These are phyloP conservation scores for Lipomyces chichibuensis DNA, from an alignment of 805 yeast species.

Conservation along the genomic window DNA sequence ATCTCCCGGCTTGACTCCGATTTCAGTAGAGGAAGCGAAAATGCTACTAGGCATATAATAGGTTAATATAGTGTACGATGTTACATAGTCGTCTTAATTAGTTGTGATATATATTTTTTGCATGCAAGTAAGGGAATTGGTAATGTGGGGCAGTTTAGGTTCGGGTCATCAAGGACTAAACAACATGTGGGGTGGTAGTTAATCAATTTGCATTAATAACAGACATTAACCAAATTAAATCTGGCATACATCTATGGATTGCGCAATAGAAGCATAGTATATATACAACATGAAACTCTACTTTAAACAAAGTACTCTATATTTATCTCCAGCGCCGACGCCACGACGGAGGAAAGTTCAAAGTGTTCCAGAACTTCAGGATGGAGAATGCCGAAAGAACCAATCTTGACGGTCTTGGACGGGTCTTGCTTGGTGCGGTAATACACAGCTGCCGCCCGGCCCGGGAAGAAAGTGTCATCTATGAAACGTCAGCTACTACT, in stretches of 20 bases:
- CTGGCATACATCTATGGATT: not conserved
- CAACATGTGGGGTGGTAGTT: not conserved
- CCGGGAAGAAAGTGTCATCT: slow-evolving; percentile 82
- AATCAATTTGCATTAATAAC: not conserved
- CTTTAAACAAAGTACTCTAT: slow-evolving; percentile 78
- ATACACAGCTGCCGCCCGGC: slow-evolving; percentile 90
- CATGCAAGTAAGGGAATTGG: not conserved
- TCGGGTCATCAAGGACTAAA: not conserved
- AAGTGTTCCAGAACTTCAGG: slow-evolving; percentile 87
- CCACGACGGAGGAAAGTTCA: slow-evolving; percentile 89
- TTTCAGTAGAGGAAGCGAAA: slow-evolving; percentile 31
- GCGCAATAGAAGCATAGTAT: not conserved
- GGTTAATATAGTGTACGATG: not conserved
- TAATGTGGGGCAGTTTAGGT: not conserved
- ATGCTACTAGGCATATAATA: slow-evolving; percentile 23
- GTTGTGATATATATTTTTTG: not conserved
- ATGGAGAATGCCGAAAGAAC: slow-evolving; percentile 90
- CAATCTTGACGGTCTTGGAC: slow-evolving; percentile 50
- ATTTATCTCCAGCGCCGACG: slow-evolving; percentile 82
- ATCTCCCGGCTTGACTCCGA: slow-evolving; percentile 13
- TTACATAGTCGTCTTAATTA: not conserved
- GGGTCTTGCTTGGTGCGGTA: slow-evolving; percentile 61
- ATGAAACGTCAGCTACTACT: not conserved
- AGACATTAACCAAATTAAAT: not conserved
- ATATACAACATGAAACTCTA: not conserved